Conservation (phyloP, 2,329 filamentous ascomycete species). For the Leptosphaerulina australis region DNA sequence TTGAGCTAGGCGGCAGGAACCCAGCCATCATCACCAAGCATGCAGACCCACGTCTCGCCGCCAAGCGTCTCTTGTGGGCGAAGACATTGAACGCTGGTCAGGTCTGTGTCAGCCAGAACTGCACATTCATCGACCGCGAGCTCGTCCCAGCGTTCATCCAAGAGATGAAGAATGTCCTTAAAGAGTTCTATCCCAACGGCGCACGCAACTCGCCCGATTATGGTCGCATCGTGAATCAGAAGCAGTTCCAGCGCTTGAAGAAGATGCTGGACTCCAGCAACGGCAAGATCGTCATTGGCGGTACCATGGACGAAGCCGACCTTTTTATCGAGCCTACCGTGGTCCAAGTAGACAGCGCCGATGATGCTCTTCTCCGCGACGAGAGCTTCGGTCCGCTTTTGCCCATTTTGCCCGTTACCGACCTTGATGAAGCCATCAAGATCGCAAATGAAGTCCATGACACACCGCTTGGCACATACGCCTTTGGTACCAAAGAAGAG, state of each 20-base stretch:
- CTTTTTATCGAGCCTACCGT: conserved; percentile 91
- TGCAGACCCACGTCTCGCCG: conserved; percentile 79
- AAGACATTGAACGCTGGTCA: conserved; percentile 89
- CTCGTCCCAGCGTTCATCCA: conserved; percentile 74
- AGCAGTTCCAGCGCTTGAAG: conserved; percentile 82
- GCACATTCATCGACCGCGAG: conserved; percentile 79
- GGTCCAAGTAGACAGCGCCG: conserved; percentile 76
- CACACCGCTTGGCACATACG: conserved; percentile 82
- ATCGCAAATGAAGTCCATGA: conserved; percentile 80
- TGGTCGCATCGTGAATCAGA: conserved; percentile 77
- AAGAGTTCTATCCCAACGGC: conserved; percentile 84
- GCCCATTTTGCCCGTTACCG: conserved; percentile 76
- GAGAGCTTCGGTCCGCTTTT: conserved; percentile 96
- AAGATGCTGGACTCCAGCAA: conserved; percentile 83
- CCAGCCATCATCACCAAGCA: conserved; percentile 89
- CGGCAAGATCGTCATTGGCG: conserved; percentile 87
- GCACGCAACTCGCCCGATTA: conserved; percentile 79
- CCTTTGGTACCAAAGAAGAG: conserved; percentile 82
- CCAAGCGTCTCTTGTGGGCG: conserved; percentile 83
- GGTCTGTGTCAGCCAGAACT: conserved; percentile 92
- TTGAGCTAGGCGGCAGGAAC: conserved; percentile 91
- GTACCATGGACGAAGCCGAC: conserved; percentile 77
- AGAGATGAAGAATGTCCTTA: conserved; percentile 72
- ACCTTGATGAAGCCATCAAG: conserved; percentile 83
- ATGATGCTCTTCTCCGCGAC: conserved; percentile 79